Percentiles rank a stretch among this genome's conserved stretches.
These are phyloP conservation scores for Hippophae rhamnoides DNA, from an alignment of 306 rosid species.

Conservation along the genomic window DNA sequence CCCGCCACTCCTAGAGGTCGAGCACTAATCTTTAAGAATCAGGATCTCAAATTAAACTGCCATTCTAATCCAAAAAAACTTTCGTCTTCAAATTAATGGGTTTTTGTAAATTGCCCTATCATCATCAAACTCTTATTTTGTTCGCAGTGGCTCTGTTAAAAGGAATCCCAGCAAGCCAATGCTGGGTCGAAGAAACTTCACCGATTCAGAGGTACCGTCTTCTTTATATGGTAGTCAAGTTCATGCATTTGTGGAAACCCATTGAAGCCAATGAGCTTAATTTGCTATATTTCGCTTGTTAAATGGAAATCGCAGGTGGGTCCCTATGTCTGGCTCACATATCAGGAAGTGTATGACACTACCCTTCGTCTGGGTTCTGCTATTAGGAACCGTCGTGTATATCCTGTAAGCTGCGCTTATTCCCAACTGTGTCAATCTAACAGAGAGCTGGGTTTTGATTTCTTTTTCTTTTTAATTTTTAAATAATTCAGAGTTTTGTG, in stretches of 20 bases:
- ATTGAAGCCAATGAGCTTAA: conserved; percentile 7
- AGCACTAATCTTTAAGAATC: too few relatives aligned
- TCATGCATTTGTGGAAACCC: not conserved
- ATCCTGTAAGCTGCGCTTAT: conserved; percentile 46
- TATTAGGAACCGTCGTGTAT: conserved; percentile 49
- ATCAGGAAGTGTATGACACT: conserved; percentile 54
- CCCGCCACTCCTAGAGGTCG: too few relatives aligned
- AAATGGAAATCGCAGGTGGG: conserved; percentile 28
- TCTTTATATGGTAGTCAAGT: not conserved
- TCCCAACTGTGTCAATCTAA: not conserved
- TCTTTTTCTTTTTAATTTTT: too few relatives aligned
- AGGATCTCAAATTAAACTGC: too few relatives aligned
- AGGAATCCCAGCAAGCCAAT: conserved; percentile 50
- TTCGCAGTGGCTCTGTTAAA: conserved; percentile 59
- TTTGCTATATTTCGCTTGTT: not conserved
- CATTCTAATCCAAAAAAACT: too few relatives aligned
- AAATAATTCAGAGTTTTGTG: too few relatives aligned
- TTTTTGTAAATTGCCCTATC: too few relatives aligned
- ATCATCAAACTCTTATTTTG: conserved; percentile 15
- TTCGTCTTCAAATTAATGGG: too few relatives aligned
- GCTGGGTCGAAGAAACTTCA: conserved; percentile 66
- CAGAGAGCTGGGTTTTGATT: not conserved
- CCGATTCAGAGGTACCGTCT: conserved; percentile 49
- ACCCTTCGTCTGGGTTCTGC: conserved; percentile 61
- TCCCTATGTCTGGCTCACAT: conserved; percentile 42